Evolutionary conservation across 805 yeast species (phyloP).

Genomic region (Kuraishia molischiana): DNA sequence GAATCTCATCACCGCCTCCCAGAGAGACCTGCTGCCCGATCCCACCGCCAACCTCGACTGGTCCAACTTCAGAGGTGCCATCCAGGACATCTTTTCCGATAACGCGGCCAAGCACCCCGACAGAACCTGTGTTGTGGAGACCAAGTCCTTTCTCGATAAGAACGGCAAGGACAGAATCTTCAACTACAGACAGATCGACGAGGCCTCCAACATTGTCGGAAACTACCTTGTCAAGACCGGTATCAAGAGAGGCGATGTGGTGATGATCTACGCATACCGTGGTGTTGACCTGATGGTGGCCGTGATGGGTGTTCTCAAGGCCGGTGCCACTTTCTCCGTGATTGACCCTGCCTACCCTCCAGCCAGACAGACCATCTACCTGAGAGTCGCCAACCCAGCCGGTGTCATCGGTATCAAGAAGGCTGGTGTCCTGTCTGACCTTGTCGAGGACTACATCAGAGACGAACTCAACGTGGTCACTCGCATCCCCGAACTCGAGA

Average conservation of each 20-base stretch:
- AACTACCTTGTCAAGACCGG: slow-evolving; percentile 78
- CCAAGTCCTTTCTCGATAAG: slow-evolving; percentile 57
- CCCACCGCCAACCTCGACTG: slow-evolving; percentile 85
- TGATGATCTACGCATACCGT: slow-evolving; percentile 95
- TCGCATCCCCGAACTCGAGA: slow-evolving; percentile 66
- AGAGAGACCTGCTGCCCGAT: slow-evolving; percentile 60
- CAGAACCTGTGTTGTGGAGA: slow-evolving; percentile 86
- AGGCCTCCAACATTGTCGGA: slow-evolving; percentile 89
- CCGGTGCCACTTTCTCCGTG: slow-evolving; percentile 97
- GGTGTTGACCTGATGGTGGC: slow-evolving; percentile 96
- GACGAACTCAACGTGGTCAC: slow-evolving; percentile 66
- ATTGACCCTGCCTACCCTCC: slow-evolving; percentile 99
- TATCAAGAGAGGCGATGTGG: slow-evolving; percentile 84
- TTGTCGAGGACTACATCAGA: slow-evolving; percentile 70
- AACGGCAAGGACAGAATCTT: slow-evolving; percentile 55
- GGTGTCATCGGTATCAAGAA: slow-evolving; percentile 85
- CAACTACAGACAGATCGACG: slow-evolving; percentile 80
- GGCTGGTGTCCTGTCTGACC: slow-evolving; percentile 74
- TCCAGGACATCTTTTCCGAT: slow-evolving; percentile 87
- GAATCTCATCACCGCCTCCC: slow-evolving; percentile 60
- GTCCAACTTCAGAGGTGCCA: slow-evolving; percentile 88
- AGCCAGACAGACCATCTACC: slow-evolving; percentile 88
- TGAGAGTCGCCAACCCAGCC: slow-evolving; percentile 86
- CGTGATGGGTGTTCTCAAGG: slow-evolving; percentile 95
- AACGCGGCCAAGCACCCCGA: slow-evolving; percentile 84